Evolutionary conservation across 2,329 filamentous ascomycete species (phyloP).

Genomic region (Ophiosphaerella narmari): DNA sequence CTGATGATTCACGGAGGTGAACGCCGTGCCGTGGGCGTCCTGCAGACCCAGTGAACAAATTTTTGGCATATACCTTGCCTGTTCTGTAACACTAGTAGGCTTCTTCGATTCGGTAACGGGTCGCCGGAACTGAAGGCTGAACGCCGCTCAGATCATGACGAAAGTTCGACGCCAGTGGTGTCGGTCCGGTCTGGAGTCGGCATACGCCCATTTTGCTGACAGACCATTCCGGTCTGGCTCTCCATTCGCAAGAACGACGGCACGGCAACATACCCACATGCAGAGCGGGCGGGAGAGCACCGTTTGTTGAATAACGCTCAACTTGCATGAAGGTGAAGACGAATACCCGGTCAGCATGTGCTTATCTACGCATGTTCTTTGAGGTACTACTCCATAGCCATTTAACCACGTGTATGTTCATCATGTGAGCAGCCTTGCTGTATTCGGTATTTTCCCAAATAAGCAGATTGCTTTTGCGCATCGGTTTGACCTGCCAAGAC

Average conservation of each 20-base stretch:
- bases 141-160: constrained; percentile 40
- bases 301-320: constrained; percentile 31
- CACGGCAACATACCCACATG: constrained; percentile 30
- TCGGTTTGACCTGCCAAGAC: constrained; percentile 7
- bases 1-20: constrained; percentile 5
- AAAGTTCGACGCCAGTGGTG: constrained; percentile 16
- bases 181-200: constrained; percentile 29
- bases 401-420: constrained; percentile 3
- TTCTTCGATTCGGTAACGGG: constrained; percentile 30
- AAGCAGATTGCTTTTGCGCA: constrained; percentile 1
- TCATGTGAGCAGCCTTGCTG: constrained; percentile 3
- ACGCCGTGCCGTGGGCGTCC: constrained; percentile 12
- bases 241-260: constrained; percentile 21
- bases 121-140: constrained; percentile 30
- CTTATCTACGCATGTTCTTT: constrained; percentile 11
- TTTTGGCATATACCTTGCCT: constrained; percentile 17
- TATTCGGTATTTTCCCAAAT: constrained; percentile 13
- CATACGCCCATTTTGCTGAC: constrained; percentile 9
- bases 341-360: constrained; percentile 28
- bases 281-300: constrained; percentile 32
- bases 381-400: constrained; percentile 2
- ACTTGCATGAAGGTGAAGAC: constrained; percentile 22
- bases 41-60: too few species aligned
- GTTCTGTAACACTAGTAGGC: constrained; percentile 23
- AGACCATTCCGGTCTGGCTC: constrained; percentile 8